Percentiles rank a stretch among this genome's conserved stretches.
Evolutionary conservation across 2,329 filamentous ascomycete species (phyloP).

Genomic region (Paecilomyces formosus): DNA sequence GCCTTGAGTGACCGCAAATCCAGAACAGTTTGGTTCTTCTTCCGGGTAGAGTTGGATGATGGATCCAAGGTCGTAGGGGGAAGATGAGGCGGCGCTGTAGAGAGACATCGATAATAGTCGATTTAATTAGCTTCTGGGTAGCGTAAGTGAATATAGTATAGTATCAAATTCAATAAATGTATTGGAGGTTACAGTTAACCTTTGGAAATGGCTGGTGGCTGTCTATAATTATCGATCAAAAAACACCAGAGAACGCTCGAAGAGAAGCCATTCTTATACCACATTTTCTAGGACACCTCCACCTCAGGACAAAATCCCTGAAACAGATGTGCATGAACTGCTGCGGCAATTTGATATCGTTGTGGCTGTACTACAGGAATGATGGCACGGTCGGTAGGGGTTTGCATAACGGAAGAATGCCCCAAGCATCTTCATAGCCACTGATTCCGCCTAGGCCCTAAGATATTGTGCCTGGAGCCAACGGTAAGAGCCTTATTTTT

Average conservation of each 20-base stretch:
- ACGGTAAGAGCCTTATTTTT: neutral
- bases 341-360: neutral
- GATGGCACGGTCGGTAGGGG: neutral
- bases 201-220: neutral
- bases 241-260: neutral
- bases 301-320: neutral
- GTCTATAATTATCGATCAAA: neutral
- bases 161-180: neutral
- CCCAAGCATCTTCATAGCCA: neutral
- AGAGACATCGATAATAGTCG: neutral
- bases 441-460: neutral
- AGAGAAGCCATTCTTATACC: neutral
- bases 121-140: neutral
- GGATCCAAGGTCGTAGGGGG: neutral
- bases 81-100: neutral
- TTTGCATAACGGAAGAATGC: neutral
- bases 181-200: neutral
- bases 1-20: neutral
- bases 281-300: neutral
- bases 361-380: neutral
- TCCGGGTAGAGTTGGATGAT: conserved; percentile 1
- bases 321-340: neutral
- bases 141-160: neutral
- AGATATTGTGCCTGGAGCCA: neutral
- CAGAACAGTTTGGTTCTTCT: neutral